A percentile compares a stretch with the other conserved stretches of the same genome.
phyloP scores from a whole-genome alignment of 2,329 filamentous ascomycete genomes.

The Trichoderma breve region DNA sequence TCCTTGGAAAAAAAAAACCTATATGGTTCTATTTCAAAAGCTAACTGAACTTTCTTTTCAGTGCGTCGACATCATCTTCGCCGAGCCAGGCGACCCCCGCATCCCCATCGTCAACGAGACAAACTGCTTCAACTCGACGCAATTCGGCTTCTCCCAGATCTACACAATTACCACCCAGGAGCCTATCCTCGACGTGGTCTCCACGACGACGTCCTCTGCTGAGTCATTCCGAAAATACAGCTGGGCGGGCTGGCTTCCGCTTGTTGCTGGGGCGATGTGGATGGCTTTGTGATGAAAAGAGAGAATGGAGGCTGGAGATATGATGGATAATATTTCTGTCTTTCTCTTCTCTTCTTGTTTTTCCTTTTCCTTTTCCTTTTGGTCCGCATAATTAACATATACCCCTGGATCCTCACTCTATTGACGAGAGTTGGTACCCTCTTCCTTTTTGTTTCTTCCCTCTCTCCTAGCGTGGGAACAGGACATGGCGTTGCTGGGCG shows the following conservation, averaged over 20 bases:
- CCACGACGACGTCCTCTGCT: conserved; percentile 27
- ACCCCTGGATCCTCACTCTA: conserved; percentile 12
- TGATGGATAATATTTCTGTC: neutral
- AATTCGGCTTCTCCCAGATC: conserved; percentile 73
- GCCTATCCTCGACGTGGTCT: neutral
- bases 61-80: conserved; percentile 95
- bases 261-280: conserved; percentile 40
- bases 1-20: neutral
- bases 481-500: conserved; percentile 14
- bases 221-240: conserved; percentile 23
- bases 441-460: neutral
- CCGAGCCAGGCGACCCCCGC: conserved; percentile 65
- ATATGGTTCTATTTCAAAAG: neutral
- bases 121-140: conserved; percentile 86
- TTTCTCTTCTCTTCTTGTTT: no score
- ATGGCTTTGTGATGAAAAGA: conserved; percentile 34
- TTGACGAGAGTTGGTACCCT: neutral
- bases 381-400: conserved; percentile 9
- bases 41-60: conserved; percentile 35
- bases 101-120: conserved; percentile 70
- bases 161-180: conserved; percentile 62
- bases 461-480: neutral
- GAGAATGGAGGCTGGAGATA: neutral
- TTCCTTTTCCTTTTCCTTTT: neutral
- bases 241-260: conserved; percentile 43